Percentiles rank a stretch among this genome's conserved stretches.
phyloP scores from a whole-genome alignment of 306 rosid genomes.

The Lablab purpureus region DNA sequence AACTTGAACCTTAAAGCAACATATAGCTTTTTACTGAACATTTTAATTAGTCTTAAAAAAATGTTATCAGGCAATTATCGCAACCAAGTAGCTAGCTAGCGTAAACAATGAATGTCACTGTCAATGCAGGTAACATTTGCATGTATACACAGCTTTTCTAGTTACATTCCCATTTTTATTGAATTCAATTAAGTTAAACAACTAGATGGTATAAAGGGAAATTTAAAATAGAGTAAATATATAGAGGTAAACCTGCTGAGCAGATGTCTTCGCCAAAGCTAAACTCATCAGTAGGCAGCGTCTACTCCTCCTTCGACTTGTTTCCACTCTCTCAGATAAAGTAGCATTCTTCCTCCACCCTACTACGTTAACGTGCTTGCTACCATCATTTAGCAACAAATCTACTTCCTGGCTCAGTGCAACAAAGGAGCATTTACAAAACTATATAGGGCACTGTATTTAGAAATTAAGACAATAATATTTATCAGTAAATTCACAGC shows the following conservation, averaged over 20 bases:
- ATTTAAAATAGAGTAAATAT: conserved; percentile 5
- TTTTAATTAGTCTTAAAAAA: conserved; percentile 21
- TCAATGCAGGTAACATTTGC: conserved; percentile 25
- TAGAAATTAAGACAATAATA: conserved; percentile 32
- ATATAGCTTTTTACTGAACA: neutral
- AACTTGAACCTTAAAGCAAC: conserved; percentile 13
- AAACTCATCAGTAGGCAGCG: conserved; percentile 95
- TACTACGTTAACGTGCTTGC: conserved; percentile 90
- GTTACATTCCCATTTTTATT: conserved; percentile 23
- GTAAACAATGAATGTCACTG: conserved; percentile 13
- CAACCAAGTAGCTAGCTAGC: conserved; percentile 28
- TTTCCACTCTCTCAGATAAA: conserved; percentile 89
- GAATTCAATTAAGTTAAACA: conserved; percentile 18
- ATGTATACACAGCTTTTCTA: conserved; percentile 11
- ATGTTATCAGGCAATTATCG: conserved; percentile 23
- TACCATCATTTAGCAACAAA: conserved; percentile 95
- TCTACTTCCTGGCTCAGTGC: conserved; percentile 85
- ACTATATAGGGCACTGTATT: conserved; percentile 27
- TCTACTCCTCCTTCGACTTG: conserved; percentile 94
- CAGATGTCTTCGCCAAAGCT: conserved; percentile 93
- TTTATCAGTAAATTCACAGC: conserved; percentile 24
- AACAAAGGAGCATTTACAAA: conserved; percentile 42
- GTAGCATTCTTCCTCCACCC: conserved; percentile 92
- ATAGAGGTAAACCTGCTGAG: conserved; percentile 70
- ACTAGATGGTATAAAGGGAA: conserved; percentile 31